phyloP scores from a whole-genome alignment of 2,329 filamentous ascomycete species.

The Microcyclosporella mali region DNA sequence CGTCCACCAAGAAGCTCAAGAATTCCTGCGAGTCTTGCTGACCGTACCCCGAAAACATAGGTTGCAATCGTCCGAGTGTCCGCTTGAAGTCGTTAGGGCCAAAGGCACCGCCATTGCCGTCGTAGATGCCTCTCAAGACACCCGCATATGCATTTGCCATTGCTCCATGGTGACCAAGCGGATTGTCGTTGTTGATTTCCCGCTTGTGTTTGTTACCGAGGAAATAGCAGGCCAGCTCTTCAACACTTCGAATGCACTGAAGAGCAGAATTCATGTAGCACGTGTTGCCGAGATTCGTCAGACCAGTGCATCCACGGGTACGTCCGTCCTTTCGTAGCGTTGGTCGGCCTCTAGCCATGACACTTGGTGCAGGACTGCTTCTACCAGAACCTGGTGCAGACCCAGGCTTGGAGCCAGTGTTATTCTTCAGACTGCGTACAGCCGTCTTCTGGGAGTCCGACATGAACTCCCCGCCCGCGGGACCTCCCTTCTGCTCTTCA shows the following conservation, averaged over 20 bases:
- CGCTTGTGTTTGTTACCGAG: constrained; percentile 62
- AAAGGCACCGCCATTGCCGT: constrained; percentile 60
- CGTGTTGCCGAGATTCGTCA: constrained; percentile 90
- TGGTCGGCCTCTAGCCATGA: constrained; percentile 64
- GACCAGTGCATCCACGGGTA: constrained; percentile 68
- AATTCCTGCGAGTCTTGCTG: constrained; percentile 99
- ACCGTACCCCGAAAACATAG: constrained; percentile 85
- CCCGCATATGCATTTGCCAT: constrained; percentile 79
- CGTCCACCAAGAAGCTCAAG: constrained; percentile 87
- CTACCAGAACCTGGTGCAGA: constrained; percentile 50
- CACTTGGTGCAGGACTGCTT: constrained; percentile 58
- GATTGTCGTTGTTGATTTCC: constrained; percentile 81
- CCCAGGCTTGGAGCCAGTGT: constrained; percentile 33
- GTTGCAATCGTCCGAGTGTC: constrained; percentile 71
- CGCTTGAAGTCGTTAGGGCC: constrained; percentile 76
- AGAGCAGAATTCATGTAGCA: constrained; percentile 99
- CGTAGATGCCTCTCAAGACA: constrained; percentile 73
- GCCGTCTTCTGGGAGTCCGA: constrained; percentile 42
- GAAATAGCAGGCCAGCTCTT: constrained; percentile 91
- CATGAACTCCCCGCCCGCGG: constrained; percentile 50
- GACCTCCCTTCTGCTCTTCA: constrained; percentile 63
- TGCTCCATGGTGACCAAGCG: constrained; percentile 74
- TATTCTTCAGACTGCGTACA: constrained; percentile 41
- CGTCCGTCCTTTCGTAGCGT: constrained; percentile 57
- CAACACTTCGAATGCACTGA: constrained; percentile 87